These are phyloP conservation scores for Kurtzmaniella quercitrusa DNA, from an alignment of 1,139 yeast species.

Conservation along the genomic window DNA sequence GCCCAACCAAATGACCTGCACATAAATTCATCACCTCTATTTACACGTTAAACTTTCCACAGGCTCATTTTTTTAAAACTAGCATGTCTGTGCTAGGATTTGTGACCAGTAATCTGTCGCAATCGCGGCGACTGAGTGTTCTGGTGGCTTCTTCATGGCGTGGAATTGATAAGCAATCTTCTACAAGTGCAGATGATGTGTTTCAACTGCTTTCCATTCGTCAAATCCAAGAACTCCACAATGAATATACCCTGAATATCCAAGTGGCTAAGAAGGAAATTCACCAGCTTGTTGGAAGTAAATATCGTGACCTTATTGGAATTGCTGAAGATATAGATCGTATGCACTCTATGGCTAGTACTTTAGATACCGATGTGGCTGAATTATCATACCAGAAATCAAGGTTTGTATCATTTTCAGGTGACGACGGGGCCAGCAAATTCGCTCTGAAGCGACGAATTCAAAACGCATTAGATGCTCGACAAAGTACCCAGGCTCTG, in stretches of 20 bases:
- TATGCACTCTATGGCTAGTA: slow-evolving; percentile 42
- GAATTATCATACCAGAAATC: slow-evolving; percentile 32
- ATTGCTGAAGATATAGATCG: slow-evolving; percentile 66
- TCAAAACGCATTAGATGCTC: slow-evolving; percentile 13
- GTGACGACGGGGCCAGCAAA: slow-evolving; percentile 17
- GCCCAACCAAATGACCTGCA: no score
- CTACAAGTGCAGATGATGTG: slow-evolving; percentile 30
- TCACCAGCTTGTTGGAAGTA: slow-evolving; percentile 56
- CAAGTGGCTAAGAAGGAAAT: slow-evolving; percentile 35
- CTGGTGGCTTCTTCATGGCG: slow-evolving; percentile 3
- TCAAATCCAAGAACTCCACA: slow-evolving; percentile 31
- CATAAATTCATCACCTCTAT: no score
- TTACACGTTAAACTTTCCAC: not conserved
- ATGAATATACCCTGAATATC: slow-evolving; percentile 24
- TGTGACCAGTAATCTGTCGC: not conserved
- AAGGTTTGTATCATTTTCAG: slow-evolving; percentile 25
- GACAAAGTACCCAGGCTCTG: slow-evolving; percentile 13
- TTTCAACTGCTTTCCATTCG: slow-evolving; percentile 30
- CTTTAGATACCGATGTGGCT: slow-evolving; percentile 25
- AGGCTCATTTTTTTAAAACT: not conserved
- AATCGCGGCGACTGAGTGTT: slow-evolving; percentile 2
- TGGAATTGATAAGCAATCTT: slow-evolving; percentile 4
- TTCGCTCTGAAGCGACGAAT: slow-evolving; percentile 19
- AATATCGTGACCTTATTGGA: slow-evolving; percentile 62
- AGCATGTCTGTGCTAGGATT: slow-evolving; percentile 2